Evolutionary conservation across 305 asterid genomes (phyloP), one percentile per base, ranked within the genome.

Genomic region (Andrographis paniculata): DNA sequence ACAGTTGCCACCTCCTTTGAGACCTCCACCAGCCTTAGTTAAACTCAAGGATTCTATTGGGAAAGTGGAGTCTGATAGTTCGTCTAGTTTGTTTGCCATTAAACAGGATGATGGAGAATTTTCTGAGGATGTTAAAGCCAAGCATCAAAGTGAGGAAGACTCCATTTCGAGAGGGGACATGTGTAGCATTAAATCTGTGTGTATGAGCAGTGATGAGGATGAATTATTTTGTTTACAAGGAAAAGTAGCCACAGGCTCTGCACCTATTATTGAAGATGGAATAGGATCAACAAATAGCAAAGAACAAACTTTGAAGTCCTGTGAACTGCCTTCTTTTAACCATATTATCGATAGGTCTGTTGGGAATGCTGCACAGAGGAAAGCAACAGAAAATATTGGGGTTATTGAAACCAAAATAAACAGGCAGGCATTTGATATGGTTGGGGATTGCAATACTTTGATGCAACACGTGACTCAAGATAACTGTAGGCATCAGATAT

Each of bases 21-120:
- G 97, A 58, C 86, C 91, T 22, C 95, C 95, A 11, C 95, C 97
- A 46, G 72, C 63, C 39, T 75, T 77, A 52, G 74, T 51, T 53
- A 65, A 62, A 55, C 56, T 48, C 52, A 66, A 59, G 61, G 61
- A 67, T 56, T 67, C 59, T 56, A 60, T 69, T 70, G 88, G 77
- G n/a, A n/a, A n/a, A n/a, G n/a, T n/a, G n/a, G n/a, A n/a, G n/a
- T n/a, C n/a, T n/a, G n/a, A n/a, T n/a, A n/a, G n/a, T n/a, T n/a
- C n/a, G n/a, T n/a, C n/a, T n/a, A n/a, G n/a, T n/a, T n/a, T n/a
- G n/a, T n/a, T n/a, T n/a, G n/a, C n/a, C n/a, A n/a, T n/a, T 48
- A 56, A 67, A 65, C 76, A 82, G 61, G 60, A 66, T 20, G 78
- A 67, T 59, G 55, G 62, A 58, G 56, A 71, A 54, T 72, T 80